Evolutionary conservation across 805 yeast genomes (phyloP), one percentile per base, ranked within the genome.

Genomic region (Yarrowia porcina): DNA sequence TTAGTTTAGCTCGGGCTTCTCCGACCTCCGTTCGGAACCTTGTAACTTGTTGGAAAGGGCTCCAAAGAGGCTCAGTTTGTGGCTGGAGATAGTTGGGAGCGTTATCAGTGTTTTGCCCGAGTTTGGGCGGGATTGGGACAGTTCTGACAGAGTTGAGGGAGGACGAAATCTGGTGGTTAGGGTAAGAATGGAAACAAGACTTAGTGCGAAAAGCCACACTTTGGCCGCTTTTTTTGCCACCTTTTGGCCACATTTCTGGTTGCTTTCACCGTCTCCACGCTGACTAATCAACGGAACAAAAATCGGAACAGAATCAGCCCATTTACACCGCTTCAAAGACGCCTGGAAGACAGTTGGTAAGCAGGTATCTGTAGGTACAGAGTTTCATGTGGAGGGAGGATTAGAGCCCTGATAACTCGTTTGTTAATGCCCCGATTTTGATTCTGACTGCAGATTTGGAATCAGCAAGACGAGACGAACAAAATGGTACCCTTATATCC

Each of bases 281-380:
- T n/a, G n/a, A n/a, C n/a, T n/a, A n/a, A n/a, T n/a, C n/a, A n/a
- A 28, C 38, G 56, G 56, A 49, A 21, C 30, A 12, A 17, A 18
- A 8, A 6, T 28, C 35, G 33, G 35, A 17, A 27, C 35, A 32
- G n/a, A 35, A 50, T 35, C 42, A 23, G 57, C 20, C 33, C 42
- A 35, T 50, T 49, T 33, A 28, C 41, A 49, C 41, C 15, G 15
- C 39, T 50, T 35, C n/a, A n/a, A n/a, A n/a, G 50, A 35, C 38
- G 10, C 18, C 28, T 1, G 4, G 32, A 45, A 23, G 13, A 18
- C 50, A n/a, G 25, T 27, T 28, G 49, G 15, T 11, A 42, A 42
- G 45, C 33, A 45, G 35, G 50, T 18, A 18, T 27, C 28, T 21
- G 50, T 44, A 44, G 50, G 35, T 44, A 44, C 50, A 44, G 50